Evolutionary conservation across 345 rosid genomes (phyloP).

Genomic region (Dipteronia dyeriana): DNA sequence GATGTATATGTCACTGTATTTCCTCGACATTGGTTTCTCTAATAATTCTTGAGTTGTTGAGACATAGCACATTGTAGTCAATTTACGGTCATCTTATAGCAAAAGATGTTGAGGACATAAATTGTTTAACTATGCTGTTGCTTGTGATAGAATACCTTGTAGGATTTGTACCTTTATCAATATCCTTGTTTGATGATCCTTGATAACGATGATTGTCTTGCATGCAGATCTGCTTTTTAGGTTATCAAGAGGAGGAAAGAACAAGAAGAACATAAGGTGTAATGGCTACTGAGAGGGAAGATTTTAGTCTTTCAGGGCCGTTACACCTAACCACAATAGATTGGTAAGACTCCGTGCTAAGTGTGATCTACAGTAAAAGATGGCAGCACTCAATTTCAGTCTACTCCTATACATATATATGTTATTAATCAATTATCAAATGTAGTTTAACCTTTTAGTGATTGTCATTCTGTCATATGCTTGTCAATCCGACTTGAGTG

Average conservation of each 20-base stretch:
- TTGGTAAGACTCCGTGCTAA: conserved; percentile 44
- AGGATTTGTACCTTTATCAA: not conserved
- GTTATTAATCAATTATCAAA: not conserved
- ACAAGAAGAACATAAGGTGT: conserved; percentile 4
- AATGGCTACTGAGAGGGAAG: conserved; percentile 71
- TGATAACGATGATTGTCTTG: conserved; percentile 2
- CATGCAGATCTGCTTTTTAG: conserved; percentile 19
- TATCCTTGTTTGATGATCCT: not conserved
- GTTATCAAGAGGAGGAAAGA: conserved; percentile 22
- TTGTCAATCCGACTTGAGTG: conserved; percentile 3
- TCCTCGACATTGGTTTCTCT: not conserved
- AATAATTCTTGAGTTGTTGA: not conserved
- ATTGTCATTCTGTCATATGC: not conserved
- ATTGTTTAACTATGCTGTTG: not conserved
- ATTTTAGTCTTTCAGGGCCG: conserved; percentile 67
- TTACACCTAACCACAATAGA: conserved; percentile 60
- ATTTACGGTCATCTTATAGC: not conserved
- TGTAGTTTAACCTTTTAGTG: not conserved
- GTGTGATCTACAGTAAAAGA: not conserved
- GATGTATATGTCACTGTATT: not conserved
- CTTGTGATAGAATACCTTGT: not conserved
- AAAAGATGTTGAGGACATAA: not conserved
- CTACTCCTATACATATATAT: not conserved
- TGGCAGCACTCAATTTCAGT: not conserved
- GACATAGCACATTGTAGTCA: not conserved